Conservation (phyloP, 345 rosid species). For the Carallia brachiata region DNA sequence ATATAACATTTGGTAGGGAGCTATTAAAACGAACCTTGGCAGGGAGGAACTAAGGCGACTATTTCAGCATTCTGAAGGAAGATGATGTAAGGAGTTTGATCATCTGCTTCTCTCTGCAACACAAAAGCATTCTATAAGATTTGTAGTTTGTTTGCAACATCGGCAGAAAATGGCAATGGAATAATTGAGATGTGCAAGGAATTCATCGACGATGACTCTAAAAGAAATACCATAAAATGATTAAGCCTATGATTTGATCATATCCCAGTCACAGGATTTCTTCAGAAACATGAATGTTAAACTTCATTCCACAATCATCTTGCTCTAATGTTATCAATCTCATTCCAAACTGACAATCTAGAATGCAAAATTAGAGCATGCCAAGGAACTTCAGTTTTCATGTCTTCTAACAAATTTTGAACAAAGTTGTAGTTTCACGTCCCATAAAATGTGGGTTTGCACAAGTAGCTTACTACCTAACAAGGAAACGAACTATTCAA, state of each 20-base stretch:
- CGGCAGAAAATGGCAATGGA: not conserved
- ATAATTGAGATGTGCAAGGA: not conserved
- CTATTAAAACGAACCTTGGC: conserved; percentile 36
- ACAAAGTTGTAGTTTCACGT: not conserved
- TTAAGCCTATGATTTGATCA: not conserved
- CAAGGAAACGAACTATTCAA: too few species aligned
- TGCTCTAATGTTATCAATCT: not conserved
- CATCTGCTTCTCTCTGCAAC: conserved; percentile 45
- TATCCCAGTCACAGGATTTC: not conserved
- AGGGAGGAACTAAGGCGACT: conserved; percentile 63
- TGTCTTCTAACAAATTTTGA: not conserved
- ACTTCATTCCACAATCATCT: not conserved
- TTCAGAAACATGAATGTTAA: not conserved
- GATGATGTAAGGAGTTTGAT: conserved; percentile 42
- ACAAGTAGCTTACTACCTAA: too few species aligned
- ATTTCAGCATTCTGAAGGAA: conserved; percentile 85
- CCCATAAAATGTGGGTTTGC: too few species aligned
- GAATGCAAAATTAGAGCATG: not conserved
- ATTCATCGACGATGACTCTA: not conserved
- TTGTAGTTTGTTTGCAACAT: not conserved
- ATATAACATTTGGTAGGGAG: not conserved
- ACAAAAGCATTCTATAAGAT: conserved; percentile 5
- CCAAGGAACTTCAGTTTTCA: not conserved
- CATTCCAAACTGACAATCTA: not conserved
- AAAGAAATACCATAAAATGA: not conserved